Percentiles rank a stretch among this genome's conserved stretches.
phyloP scores from a whole-genome alignment of 2,329 filamentous ascomycete species.

The Hymenoscyphus fructigenus region DNA sequence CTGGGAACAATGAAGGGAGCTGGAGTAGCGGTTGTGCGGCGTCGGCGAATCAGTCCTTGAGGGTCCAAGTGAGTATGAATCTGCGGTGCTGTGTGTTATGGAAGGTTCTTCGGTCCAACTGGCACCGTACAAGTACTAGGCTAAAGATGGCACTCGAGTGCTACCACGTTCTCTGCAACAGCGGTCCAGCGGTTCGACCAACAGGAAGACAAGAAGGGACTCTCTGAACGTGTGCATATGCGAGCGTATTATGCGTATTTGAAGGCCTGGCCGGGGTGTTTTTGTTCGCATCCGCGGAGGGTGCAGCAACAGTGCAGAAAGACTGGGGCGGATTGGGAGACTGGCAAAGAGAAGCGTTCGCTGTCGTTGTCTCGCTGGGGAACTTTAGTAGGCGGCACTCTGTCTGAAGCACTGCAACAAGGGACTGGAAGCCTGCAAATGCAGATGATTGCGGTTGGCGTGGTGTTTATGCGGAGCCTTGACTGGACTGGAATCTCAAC shows the following conservation, averaged over 20 bases:
- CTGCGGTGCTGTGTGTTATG: not conserved
- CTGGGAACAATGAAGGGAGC: not conserved
- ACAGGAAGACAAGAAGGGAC: not conserved
- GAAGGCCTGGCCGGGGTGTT: not conserved
- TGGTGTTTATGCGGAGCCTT: not conserved
- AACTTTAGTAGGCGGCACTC: not conserved
- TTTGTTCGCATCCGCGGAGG: no score
- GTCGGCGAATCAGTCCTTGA: not conserved
- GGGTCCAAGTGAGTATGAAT: not conserved
- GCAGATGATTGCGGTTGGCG: not conserved
- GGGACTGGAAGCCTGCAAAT: not conserved
- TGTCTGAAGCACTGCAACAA: not conserved
- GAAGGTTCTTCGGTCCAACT: constrained; percentile 1
- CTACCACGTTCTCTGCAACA: not conserved
- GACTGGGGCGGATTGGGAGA: not conserved
- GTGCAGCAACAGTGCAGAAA: not conserved
- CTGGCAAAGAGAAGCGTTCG: no score
- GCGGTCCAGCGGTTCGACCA: constrained; percentile 7
- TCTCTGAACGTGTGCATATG: constrained; percentile 14
- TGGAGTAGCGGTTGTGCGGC: constrained; percentile 3
- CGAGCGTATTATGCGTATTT: constrained; percentile 1
- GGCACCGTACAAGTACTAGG: not conserved
- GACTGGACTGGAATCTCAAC: not conserved
- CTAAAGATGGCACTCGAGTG: not conserved
- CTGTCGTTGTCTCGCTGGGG: no score